Percentiles rank a stretch among this genome's conserved stretches.
Evolutionary conservation across 176 grass and related monocot species (phyloP).

Genomic region (Rhynchospora pubera): DNA sequence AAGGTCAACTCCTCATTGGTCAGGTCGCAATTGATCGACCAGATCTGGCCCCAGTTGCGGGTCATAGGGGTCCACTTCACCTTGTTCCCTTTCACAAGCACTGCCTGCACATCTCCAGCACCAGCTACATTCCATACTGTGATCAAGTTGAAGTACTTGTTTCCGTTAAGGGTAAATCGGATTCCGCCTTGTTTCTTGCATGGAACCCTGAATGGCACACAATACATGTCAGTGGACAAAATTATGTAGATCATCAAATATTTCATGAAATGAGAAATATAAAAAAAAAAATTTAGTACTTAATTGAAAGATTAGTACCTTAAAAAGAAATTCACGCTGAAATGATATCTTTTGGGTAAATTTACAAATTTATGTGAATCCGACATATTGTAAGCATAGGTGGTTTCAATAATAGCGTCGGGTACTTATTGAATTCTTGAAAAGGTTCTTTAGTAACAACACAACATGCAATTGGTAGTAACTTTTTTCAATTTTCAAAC

Average conservation of each 20-base stretch:
- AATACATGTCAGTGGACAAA: background rate
- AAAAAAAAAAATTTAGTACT: too few species aligned
- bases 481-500: too few species aligned
- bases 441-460: too few species aligned
- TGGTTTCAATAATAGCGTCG: too few species aligned
- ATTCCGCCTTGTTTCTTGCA: constrained; percentile 49
- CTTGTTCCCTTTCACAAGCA: constrained; percentile 52
- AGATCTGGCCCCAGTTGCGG: constrained; percentile 65
- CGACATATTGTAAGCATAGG: too few species aligned
- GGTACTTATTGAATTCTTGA: too few species aligned
- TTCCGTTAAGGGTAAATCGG: constrained; percentile 54
- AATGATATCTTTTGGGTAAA: too few species aligned
- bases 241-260: background rate
- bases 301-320: too few species aligned
- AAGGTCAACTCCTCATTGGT: constrained; percentile 55
- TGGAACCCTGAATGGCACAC: constrained; percentile 25
- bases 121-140: constrained; percentile 51
- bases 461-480: too few species aligned
- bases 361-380: too few species aligned
- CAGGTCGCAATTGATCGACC: constrained; percentile 55
- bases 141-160: constrained; percentile 70
- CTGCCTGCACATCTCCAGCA: constrained; percentile 44
- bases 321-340: too few species aligned
- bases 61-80: constrained; percentile 55
- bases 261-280: background rate